Evolutionary conservation across 441 rosid species (phyloP).

Genomic region (Eutrema salsugineum): DNA sequence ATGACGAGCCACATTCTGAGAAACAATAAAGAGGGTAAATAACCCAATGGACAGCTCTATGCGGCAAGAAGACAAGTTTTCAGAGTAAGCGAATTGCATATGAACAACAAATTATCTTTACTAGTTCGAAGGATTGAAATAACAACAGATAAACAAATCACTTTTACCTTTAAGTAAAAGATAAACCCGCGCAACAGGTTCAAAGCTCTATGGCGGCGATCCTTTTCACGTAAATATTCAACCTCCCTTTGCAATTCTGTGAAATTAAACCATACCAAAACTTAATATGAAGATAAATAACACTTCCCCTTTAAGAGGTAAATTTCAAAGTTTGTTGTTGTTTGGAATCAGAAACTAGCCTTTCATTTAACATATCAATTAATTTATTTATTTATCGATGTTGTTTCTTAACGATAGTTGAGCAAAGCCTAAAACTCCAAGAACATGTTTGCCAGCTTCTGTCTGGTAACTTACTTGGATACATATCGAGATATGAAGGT

Average conservation of each 20-base stretch:
- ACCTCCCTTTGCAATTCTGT: slow-evolving; percentile 38
- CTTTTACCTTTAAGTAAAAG: slow-evolving; percentile 53
- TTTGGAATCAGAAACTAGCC: neutral
- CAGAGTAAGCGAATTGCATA: neutral
- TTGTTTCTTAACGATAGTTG: neutral
- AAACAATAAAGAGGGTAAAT: neutral
- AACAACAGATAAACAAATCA: neutral
- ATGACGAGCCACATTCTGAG: slow-evolving; percentile 38
- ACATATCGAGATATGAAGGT: slow-evolving; percentile 46
- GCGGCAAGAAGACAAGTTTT: neutral
- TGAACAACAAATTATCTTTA: neutral
- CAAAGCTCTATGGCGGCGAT: slow-evolving; percentile 30
- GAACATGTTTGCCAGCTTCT: neutral
- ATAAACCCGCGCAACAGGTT: slow-evolving; percentile 66
- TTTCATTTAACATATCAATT: neutral
- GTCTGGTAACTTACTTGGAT: slow-evolving; percentile 34
- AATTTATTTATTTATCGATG: neutral
- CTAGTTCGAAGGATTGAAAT: neutral
- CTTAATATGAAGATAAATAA: neutral
- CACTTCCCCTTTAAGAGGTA: neutral
- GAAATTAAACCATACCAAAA: slow-evolving; percentile 9
- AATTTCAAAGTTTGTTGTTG: neutral
- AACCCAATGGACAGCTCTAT: neutral
- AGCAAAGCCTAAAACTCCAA: neutral
- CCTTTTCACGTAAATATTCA: neutral